Conservation (phyloP, 805 yeast species). For the Candida dendrica region DNA sequence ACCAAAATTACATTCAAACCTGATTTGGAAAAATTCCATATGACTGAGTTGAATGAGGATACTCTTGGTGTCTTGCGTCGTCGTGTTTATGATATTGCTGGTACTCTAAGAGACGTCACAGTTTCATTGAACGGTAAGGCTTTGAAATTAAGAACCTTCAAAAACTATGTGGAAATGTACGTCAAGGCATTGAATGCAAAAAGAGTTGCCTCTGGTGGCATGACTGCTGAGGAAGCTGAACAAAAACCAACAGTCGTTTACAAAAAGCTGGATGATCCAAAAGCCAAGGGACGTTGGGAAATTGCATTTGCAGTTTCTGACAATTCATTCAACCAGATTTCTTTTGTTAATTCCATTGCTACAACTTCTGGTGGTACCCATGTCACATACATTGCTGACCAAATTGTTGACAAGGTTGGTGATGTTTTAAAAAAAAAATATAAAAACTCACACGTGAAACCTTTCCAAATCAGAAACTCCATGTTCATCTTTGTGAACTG, state of each 20-base stretch:
- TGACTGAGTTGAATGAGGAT: slow-evolving; percentile 81
- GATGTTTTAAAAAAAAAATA: slow-evolving; percentile 69
- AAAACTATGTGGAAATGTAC: slow-evolving; percentile 82
- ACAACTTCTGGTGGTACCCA: slow-evolving; percentile 97
- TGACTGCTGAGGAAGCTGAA: slow-evolving; percentile 27
- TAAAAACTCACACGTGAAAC: slow-evolving; percentile 62
- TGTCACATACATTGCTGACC: slow-evolving; percentile 78
- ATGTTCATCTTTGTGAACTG: slow-evolving; percentile 90
- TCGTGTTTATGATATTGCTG: slow-evolving; percentile 93
- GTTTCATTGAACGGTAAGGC: slow-evolving; percentile 73
- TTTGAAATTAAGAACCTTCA: slow-evolving; percentile 67
- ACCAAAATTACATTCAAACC: slow-evolving; percentile 87
- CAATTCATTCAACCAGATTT: slow-evolving; percentile 84
- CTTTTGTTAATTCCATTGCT: slow-evolving; percentile 96
- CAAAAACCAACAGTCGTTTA: slow-evolving; percentile 61
- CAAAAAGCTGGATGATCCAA: slow-evolving; percentile 60
- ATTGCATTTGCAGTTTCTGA: slow-evolving; percentile 91
- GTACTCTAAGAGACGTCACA: slow-evolving; percentile 78
- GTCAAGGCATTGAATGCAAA: slow-evolving; percentile 62
- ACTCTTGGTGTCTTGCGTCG: slow-evolving; percentile 78
- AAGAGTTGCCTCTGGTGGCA: slow-evolving; percentile 20
- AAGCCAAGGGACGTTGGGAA: slow-evolving; percentile 67
- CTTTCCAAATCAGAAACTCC: slow-evolving; percentile 82
- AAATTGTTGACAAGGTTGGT: slow-evolving; percentile 68
- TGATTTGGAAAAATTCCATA: slow-evolving; percentile 74